These are phyloP conservation scores for Ceratonia siliqua DNA, from an alignment of 306 rosid genomes.

Conservation along the genomic window DNA sequence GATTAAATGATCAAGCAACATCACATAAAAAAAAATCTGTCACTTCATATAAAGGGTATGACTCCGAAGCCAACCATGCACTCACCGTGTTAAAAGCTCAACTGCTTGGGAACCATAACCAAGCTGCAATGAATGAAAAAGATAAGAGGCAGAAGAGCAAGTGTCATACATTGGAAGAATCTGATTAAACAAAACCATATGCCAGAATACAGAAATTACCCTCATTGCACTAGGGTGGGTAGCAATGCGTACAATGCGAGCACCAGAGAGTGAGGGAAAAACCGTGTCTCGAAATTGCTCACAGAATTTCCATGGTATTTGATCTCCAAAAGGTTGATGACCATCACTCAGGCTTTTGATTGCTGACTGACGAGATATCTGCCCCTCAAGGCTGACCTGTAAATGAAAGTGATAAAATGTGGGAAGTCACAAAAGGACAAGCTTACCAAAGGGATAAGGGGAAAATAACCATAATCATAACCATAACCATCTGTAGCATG, in stretches of 20 bases:
- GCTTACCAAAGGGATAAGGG: constrained; percentile 16
- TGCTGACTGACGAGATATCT: constrained; percentile 85
- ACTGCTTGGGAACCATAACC: constrained; percentile 99
- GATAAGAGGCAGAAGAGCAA: not conserved
- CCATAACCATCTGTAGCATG: not conserved
- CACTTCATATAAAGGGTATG: constrained; percentile 21
- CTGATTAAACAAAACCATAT: constrained; percentile 26
- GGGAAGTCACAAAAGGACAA: constrained; percentile 24
- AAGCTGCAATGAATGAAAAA: constrained; percentile 58
- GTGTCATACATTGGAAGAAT: constrained; percentile 23
- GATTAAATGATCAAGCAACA: not conserved
- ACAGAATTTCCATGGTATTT: constrained; percentile 93
- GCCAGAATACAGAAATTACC: constrained; percentile 47
- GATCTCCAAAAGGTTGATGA: constrained; percentile 88
- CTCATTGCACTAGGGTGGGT: constrained; percentile 93
- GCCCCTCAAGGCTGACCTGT: constrained; percentile 89
- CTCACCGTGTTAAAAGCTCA: constrained; percentile 88
- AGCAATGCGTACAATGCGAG: constrained; percentile 96
- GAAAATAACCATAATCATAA: not conserved
- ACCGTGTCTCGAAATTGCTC: constrained; percentile 88
- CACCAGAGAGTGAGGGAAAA: constrained; percentile 92
- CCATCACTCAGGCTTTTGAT: constrained; percentile 75
- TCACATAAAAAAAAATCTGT: constrained; percentile 14
- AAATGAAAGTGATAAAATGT: constrained; percentile 2
- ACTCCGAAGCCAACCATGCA: constrained; percentile 27